These are phyloP conservation scores for Rhododendron griersonianum DNA, from an alignment of 148 eudicot genomes.

Conservation along the genomic window DNA sequence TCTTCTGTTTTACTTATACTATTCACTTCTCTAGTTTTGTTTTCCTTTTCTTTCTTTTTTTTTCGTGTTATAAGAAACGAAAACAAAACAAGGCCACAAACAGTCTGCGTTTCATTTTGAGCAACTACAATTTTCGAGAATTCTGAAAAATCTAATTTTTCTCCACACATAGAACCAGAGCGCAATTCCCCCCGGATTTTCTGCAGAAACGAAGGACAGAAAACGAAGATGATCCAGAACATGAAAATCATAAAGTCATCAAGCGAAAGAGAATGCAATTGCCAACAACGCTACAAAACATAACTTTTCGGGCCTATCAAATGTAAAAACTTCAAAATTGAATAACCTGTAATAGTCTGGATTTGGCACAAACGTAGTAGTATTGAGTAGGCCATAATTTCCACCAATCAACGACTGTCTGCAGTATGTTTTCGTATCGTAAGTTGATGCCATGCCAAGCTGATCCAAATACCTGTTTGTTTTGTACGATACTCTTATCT, in stretches of 20 bases:
- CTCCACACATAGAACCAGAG: neutral
- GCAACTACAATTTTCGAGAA: neutral
- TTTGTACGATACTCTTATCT: neutral
- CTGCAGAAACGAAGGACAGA: neutral
- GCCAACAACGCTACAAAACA: neutral
- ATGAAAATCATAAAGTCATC: neutral
- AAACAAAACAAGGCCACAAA: neutral
- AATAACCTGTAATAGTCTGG: constrained; percentile 91
- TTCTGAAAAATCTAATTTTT: neutral
- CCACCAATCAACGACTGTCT: constrained; percentile 85
- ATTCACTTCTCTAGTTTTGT: neutral
- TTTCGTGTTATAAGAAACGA: neutral
- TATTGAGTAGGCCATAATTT: constrained; percentile 83
- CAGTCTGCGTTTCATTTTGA: neutral
- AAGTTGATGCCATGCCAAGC: constrained; percentile 65
- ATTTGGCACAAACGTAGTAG: constrained; percentile 78
- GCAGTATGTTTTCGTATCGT: constrained; percentile 74
- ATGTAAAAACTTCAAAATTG: neutral
- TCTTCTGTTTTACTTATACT: neutral
- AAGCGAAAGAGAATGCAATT: neutral
- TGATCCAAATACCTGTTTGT: constrained; percentile 83
- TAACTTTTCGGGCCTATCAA: neutral
- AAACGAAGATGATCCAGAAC: neutral
- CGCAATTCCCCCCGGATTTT: neutral
- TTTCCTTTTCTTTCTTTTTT: neutral